phyloP scores from a whole-genome alignment of 2,329 filamentous ascomycete genomes.

The Ophiocordyceps sinensis region DNA sequence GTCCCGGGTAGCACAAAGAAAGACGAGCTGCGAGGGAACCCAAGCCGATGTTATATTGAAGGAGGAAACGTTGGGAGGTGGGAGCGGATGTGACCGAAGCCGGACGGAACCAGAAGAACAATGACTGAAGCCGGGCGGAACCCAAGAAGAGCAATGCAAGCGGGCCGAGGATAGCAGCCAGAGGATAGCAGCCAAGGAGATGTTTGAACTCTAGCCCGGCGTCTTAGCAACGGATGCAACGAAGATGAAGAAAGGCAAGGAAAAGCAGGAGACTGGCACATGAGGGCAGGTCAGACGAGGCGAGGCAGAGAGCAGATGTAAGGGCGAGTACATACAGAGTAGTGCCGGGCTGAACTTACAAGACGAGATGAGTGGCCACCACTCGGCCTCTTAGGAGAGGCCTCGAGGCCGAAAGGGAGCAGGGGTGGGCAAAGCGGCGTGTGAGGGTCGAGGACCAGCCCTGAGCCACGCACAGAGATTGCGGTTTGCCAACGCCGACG shows the following conservation, averaged over 20 bases:
- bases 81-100: no score
- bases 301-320: not conserved
- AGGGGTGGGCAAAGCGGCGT: not conserved
- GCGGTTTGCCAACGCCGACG: not conserved
- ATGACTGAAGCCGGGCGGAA: not conserved
- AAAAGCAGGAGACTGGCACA: not conserved
- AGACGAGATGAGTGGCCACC: constrained; percentile 3
- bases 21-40: no score
- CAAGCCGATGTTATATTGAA: no score
- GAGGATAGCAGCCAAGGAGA: not conserved
- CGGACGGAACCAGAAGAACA: no score
- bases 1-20: no score
- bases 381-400: constrained; percentile 6
- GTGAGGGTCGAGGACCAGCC: not conserved
- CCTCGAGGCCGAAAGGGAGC: not conserved
- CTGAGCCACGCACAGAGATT: not conserved
- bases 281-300: not conserved
- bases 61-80: no score
- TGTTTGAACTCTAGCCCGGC: not conserved
- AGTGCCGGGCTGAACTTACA: constrained; percentile 1
- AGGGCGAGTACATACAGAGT: not conserved
- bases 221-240: not conserved
- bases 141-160: not conserved
- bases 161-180: not conserved
- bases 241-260: not conserved